Evolutionary conservation across 129 eudicot genomes (phyloP).

Genomic region (Erigeron canadensis): DNA sequence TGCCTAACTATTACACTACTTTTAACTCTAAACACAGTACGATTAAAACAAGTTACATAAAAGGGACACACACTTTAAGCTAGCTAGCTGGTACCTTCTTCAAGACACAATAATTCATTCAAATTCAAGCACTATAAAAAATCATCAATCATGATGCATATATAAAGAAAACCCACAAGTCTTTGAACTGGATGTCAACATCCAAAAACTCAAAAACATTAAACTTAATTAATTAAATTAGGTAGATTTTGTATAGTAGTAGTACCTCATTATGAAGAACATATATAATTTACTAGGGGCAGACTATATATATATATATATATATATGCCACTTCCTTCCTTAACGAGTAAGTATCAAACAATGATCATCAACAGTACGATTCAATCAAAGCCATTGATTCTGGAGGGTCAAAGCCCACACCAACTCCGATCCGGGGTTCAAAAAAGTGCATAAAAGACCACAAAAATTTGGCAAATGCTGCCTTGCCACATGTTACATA

Average conservation of each 20-base stretch:
- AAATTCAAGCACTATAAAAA: neutral
- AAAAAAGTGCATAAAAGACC: constrained; percentile 29
- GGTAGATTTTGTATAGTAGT: neutral
- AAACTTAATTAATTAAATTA: neutral
- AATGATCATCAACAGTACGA: constrained; percentile 22
- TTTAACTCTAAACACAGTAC: neutral
- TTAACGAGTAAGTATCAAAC: constrained; percentile 38
- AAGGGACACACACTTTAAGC: too few relatives aligned
- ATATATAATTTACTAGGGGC: constrained; percentile 3
- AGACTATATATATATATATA: constrained; percentile 2
- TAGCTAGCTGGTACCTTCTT: constrained; percentile 3
- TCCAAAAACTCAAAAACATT: constrained; percentile 20
- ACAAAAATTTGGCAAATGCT: constrained; percentile 2
- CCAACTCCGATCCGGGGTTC: constrained; percentile 25
- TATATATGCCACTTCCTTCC: constrained; percentile 16
- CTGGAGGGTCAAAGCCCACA: constrained; percentile 35
- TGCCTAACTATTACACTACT: constrained; percentile 21
- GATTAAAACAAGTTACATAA: constrained; percentile 23
- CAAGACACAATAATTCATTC: constrained; percentile 15
- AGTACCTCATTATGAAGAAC: constrained; percentile 11
- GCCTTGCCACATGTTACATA: too few relatives aligned
- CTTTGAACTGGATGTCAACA: constrained; percentile 4
- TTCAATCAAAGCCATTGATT: constrained; percentile 36
- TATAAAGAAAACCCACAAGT: constrained; percentile 7
- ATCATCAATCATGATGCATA: constrained; percentile 7